phyloP scores from a whole-genome alignment of 2,329 filamentous ascomycete genomes.

The Talaromyces sp. region DNA sequence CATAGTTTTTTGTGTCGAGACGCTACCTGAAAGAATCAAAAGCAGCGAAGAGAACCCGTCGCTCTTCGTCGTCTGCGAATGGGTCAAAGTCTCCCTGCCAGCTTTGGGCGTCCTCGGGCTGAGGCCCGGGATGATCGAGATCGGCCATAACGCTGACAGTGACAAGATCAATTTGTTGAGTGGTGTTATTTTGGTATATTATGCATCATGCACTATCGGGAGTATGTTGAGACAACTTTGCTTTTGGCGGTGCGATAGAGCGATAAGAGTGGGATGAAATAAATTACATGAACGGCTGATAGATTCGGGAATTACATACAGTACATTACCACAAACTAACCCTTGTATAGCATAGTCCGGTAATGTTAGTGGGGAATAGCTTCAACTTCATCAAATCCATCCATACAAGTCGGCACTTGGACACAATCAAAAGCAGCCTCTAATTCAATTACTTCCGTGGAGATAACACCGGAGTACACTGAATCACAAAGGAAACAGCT shows the following conservation, averaged over 20 bases:
- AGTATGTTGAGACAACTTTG: neutral
- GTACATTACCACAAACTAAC: neutral
- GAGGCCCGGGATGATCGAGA: neutral
- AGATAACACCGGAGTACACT: neutral
- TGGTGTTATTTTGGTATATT: neutral
- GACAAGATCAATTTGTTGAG: neutral
- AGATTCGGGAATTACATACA: neutral
- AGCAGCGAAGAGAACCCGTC: constrained; percentile 73
- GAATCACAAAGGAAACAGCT: neutral
- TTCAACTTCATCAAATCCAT: neutral
- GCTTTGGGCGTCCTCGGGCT: constrained; percentile 20
- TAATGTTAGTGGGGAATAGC: neutral
- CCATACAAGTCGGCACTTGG: neutral
- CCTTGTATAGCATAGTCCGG: neutral
- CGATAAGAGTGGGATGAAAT: constrained; percentile 11
- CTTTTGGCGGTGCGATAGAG: neutral
- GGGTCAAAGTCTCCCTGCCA: constrained; percentile 66
- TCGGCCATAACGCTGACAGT: constrained; percentile 16
- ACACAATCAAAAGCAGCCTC: neutral
- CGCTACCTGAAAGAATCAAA: constrained; percentile 82
- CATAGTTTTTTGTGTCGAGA: constrained; percentile 37
- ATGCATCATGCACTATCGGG: neutral
- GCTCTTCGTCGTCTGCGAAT: constrained; percentile 74
- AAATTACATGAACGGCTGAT: neutral
- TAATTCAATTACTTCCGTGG: neutral